Base-by-base conservation (phyloP, 441 rosid species). In the Eruca vesicaria region DNA sequence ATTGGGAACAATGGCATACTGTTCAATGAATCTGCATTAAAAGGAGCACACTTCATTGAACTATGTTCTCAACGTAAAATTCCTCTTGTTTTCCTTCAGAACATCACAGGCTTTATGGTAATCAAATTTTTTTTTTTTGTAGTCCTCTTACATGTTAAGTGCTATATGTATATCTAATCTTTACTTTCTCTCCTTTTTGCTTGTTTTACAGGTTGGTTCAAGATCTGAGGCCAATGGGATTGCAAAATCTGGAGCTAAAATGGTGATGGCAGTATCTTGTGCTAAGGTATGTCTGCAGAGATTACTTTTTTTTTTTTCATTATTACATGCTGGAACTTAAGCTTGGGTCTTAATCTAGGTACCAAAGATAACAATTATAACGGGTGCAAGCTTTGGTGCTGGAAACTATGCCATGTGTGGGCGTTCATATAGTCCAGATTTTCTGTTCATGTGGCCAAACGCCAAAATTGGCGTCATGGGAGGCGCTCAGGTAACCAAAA, bases 401-500 rank as follows among this genome's bases (percentile, higher is more conserved):
- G 99, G 99, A 81, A 93, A 95, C 79, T 93, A 95, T 78, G 99
- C 99, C 26, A 95, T 95, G 99, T 95, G 99, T 59, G 99, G 99
- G 5, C 98, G 98, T 80, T 95, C 99, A 36, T 95, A 87, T 70
- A 91, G 86, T 82, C 97, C 99, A 58, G 78, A 86, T 81, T 95
- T 95, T 81, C 73, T 95, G 89, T 95, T 95, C 84, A 88, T 91
- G 14, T 91, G 99, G 99, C 99, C 99, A 73, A 95, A 92, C 79
- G 94, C 99, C 36, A 85, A 84, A 86, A 93, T 93, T 61, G 94
- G 97, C 3, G 90, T 93, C 73, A 95, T 95, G 99, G 99, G 99
- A 10, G 98, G 99, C 74, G 83, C 90, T 76, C 99, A 95, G 99
- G 99, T 92, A 78, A 70, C 65, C 66, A 52, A 56, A 56, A 57